phyloP scores from a whole-genome alignment of 768 basidiomycete genomes.

The Punctularia strigosozonata region DNA sequence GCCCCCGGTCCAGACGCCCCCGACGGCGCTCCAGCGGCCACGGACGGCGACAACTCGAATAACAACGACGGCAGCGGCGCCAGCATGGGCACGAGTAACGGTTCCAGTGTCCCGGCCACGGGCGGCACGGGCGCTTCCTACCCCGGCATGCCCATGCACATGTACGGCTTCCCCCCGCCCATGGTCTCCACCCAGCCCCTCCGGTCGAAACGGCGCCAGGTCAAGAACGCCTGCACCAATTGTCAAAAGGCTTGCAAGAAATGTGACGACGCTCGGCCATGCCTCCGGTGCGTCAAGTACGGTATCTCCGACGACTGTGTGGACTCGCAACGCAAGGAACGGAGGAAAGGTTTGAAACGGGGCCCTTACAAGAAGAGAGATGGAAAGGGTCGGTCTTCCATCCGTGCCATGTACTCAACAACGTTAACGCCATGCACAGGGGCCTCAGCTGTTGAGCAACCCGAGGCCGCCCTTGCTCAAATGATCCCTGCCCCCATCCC shows the following conservation, averaged over 20 bases:
- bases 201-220: slow-evolving; percentile 73
- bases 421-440: neutral
- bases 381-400: slow-evolving; percentile 58
- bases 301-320: slow-evolving; percentile 79
- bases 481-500: slow-evolving; percentile 30
- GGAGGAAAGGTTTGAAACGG: slow-evolving; percentile 78
- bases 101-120: too few species aligned
- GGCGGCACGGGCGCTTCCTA: too few species aligned
- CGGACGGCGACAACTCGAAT: too few species aligned
- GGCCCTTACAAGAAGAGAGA: slow-evolving; percentile 94
- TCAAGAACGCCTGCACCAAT: slow-evolving; percentile 87
- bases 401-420: slow-evolving; percentile 2
- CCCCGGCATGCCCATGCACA: slow-evolving; percentile 49
- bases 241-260: slow-evolving; percentile 91
- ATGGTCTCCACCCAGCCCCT: slow-evolving; percentile 33
- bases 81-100: too few species aligned
- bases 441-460: neutral
- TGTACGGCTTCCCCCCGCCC: slow-evolving; percentile 54
- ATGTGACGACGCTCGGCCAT: slow-evolving; percentile 85
- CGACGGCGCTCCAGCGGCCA: too few species aligned
- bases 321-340: slow-evolving; percentile 86
- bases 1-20: too few species aligned
- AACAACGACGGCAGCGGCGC: too few species aligned
- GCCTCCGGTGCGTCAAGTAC: slow-evolving; percentile 87
- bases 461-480: slow-evolving; percentile 43